Conservation (phyloP, 345 rosid species). For the Acer negundo region DNA sequence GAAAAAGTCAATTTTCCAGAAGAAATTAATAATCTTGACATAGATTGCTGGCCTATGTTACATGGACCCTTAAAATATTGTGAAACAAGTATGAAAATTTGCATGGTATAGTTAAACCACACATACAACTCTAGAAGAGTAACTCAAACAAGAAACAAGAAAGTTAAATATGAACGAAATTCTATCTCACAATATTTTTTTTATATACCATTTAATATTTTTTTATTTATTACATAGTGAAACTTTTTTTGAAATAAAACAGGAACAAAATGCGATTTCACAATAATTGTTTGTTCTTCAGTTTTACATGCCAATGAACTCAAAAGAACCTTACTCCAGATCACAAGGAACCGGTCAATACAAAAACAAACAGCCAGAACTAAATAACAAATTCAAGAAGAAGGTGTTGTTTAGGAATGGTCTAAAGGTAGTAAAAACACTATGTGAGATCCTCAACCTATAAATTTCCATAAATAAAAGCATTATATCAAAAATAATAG, state of each 20-base stretch:
- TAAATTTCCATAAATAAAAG: slow-evolving; percentile 10
- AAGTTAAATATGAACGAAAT: not conserved
- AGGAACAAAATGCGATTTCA: not conserved
- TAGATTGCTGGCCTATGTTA: not conserved
- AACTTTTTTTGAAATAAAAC: not conserved
- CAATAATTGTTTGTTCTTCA: not conserved
- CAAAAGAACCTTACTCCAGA: not conserved
- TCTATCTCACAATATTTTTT: not conserved
- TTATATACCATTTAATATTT: not conserved
- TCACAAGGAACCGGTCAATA: not conserved
- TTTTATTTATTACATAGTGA: not conserved
- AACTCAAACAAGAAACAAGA: not conserved
- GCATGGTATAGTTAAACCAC: not conserved
- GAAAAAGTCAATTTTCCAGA: slow-evolving; percentile 1
- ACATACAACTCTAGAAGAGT: not conserved
- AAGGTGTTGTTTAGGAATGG: not conserved
- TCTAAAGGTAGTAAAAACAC: not conserved
- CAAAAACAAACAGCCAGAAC: not conserved
- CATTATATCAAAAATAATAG: not conserved
- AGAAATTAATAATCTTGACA: not conserved
- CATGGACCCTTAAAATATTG: not conserved
- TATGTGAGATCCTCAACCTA: not conserved
- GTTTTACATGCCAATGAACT: not conserved
- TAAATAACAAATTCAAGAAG: not conserved
- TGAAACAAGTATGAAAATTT: not conserved